Base-by-base conservation (phyloP, 345 rosid species). In the Eucalyptus polybractea region DNA sequence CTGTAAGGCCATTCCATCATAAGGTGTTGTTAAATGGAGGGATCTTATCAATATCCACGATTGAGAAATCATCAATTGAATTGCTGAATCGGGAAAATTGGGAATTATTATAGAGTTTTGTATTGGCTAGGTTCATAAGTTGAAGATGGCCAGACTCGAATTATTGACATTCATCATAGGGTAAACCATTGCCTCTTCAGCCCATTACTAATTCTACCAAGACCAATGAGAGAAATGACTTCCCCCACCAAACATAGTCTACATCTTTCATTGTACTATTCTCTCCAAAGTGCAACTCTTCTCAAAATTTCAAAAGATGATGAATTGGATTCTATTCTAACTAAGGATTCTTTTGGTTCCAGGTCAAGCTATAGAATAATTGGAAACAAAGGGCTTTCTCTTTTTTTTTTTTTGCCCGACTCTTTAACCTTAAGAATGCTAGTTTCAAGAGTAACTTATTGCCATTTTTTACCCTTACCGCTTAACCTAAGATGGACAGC, bases 321-420 rank as follows among this genome's bases (percentile, higher is more conserved):
- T 33, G 44, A 33, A 42, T 72, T 17, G 7, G 45, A 72, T 60
- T 27, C 0, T 9, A 15, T 67, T 67, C 6, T 67, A 67, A 65
- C 3, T 67, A 67, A 31, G 80, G 4, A 67, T 67, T 67, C 22
- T 15, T 0, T 2, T n/a, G 22, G 40, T 31, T 67, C 1, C 1
- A 0, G 80, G 31, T 67, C 0, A 2, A 67, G 80, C 1, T 67
- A 60, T 14, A 65, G 19, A 21, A 29, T 14, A n/a, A 65, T 13
- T 15, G 76, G 37, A 29, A 65, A n/a, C 17, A n/a, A 14, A 65
- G 1, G 33, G 19, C 1, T 65, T 65, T 65, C 76, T 5, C 37
- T 65, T 21, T n/a, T 10, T 27, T n/a, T n/a, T n/a, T n/a, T n/a
- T 65, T 6, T 0, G 1, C 5, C 21, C 0, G 2, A 65, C 21